phyloP scores from a whole-genome alignment of 2,329 filamentous ascomycete species.

The Exophiala spinifera region DNA sequence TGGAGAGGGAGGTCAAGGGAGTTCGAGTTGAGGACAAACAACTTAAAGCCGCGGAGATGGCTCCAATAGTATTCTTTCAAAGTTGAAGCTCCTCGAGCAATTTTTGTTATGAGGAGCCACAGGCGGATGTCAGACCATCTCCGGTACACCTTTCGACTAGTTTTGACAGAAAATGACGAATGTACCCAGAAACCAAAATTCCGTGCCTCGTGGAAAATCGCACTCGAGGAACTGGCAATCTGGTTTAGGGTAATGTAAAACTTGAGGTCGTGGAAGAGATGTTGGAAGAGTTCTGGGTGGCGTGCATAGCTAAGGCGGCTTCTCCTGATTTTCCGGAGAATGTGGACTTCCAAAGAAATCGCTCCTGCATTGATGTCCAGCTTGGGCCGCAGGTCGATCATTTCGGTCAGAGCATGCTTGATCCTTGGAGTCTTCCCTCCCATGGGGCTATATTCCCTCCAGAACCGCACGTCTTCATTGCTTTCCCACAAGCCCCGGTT shows the following conservation, averaged over 20 bases:
- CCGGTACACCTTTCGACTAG: neutral
- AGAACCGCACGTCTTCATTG: neutral
- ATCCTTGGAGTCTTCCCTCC: neutral
- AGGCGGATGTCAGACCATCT: neutral
- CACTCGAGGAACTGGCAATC: neutral
- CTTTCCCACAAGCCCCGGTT: neutral
- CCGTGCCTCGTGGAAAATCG: neutral
- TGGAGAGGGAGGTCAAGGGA: neutral
- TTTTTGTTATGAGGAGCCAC: neutral
- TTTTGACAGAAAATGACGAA: neutral
- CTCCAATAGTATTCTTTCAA: too few relatives aligned
- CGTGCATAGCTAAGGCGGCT: neutral
- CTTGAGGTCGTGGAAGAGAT: neutral
- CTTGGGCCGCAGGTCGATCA: neutral
- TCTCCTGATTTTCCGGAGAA: neutral
- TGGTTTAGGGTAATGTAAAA: neutral
- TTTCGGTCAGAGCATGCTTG: neutral
- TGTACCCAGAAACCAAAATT: neutral
- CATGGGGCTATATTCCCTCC: neutral
- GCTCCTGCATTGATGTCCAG: neutral
- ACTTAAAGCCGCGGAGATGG: neutral
- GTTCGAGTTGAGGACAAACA: neutral
- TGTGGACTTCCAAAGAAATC: neutral
- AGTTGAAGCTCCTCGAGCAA: neutral
- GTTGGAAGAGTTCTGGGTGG: neutral